These are phyloP conservation scores for Komagataella populi DNA, from an alignment of 805 yeast genomes.

Conservation along the genomic window DNA sequence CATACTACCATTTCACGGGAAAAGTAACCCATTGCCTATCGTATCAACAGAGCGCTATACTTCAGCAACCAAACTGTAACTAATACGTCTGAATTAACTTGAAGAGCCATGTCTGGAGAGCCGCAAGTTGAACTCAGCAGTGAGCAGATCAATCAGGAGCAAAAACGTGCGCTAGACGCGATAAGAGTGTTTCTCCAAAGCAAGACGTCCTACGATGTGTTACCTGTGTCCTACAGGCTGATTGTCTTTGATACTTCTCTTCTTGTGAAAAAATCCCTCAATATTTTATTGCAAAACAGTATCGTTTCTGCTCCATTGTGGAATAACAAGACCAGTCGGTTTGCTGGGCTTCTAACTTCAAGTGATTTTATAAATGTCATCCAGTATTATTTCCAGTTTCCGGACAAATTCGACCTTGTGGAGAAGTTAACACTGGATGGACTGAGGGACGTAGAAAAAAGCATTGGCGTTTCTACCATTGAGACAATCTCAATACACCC, in stretches of 20 bases:
- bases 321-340: slow-evolving; percentile 79
- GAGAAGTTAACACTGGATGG: slow-evolving; percentile 80
- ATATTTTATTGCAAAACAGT: slow-evolving; percentile 81
- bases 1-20: background rate
- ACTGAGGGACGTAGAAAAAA: slow-evolving; percentile 71
- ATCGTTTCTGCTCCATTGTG: slow-evolving; percentile 95
- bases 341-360: slow-evolving; percentile 89
- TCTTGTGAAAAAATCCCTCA: slow-evolving; percentile 79
- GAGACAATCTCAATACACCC: slow-evolving; percentile 89
- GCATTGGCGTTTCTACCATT: slow-evolving; percentile 73
- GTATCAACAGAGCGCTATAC: background rate
- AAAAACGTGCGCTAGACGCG: slow-evolving; percentile 63
- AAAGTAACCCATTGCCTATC: background rate
- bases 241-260: slow-evolving; percentile 89
- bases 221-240: slow-evolving; percentile 88
- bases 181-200: slow-evolving; percentile 76
- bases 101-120: background rate
- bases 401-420: slow-evolving; percentile 78
- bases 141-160: slow-evolving; percentile 36
- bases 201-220: slow-evolving; percentile 90
- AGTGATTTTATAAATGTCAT: slow-evolving; percentile 91
- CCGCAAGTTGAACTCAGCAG: slow-evolving; percentile 3
- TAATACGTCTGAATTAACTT: background rate
- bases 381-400: slow-evolving; percentile 82
- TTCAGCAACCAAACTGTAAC: background rate